phyloP scores from a whole-genome alignment of 257 asterid species.

The Ballota nigra region DNA sequence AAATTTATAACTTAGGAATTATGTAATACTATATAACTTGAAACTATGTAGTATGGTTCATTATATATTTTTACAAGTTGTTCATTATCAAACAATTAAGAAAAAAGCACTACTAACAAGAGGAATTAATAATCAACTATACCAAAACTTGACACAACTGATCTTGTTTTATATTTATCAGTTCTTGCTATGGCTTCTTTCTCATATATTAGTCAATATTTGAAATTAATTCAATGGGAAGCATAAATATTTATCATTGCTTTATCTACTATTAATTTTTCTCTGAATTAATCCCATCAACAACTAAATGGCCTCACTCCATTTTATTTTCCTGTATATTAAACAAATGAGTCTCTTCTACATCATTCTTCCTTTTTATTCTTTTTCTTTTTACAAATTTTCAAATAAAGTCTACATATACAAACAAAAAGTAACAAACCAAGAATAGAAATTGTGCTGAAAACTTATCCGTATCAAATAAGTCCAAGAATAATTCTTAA shows the following conservation, averaged over 20 bases:
- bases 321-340: neutral
- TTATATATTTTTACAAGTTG: too few relatives aligned
- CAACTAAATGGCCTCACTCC: neutral
- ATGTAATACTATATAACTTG: neutral
- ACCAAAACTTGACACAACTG: neutral
- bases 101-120: neutral
- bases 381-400: neutral
- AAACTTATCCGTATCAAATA: neutral
- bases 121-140: neutral
- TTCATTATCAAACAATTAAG: too few relatives aligned
- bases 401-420: neutral
- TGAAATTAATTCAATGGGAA: neutral
- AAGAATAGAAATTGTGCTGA: neutral
- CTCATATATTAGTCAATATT: neutral
- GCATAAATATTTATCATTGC: neutral
- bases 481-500: neutral
- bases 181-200: neutral
- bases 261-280: neutral
- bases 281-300: neutral
- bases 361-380: too few relatives aligned
- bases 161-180: neutral
- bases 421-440: neutral
- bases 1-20: too few relatives aligned
- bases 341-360: too few relatives aligned
- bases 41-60: too few relatives aligned